Conservation (phyloP, 2,329 filamentous ascomycete species). For the Phoma sp. region DNA sequence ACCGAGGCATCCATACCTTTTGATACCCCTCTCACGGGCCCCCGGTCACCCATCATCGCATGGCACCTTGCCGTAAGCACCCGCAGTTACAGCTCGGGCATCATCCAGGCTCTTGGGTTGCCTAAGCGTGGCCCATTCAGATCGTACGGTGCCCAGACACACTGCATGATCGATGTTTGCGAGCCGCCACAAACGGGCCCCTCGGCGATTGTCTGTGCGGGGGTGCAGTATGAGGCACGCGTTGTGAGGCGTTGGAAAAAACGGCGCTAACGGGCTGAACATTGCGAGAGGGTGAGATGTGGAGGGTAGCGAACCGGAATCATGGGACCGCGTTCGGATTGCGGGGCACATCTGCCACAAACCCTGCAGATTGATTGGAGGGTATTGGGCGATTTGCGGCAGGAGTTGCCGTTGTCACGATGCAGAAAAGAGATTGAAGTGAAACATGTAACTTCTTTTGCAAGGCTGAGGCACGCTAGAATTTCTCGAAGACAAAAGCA, state of each 20-base stretch:
- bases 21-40: conserved; percentile 18
- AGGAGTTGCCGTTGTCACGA: conserved; percentile 7
- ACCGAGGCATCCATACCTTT: conserved; percentile 19
- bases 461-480: conserved; percentile 25
- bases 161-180: conserved; percentile 17
- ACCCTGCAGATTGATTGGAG: conserved; percentile 8
- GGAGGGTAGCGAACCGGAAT: conserved; percentile 11
- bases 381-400: background rate
- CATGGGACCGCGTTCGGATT: conserved; percentile 4
- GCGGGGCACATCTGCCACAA: conserved; percentile 6
- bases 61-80: conserved; percentile 22
- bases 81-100: conserved; percentile 15
- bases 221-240: conserved; percentile 9
- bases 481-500: conserved; percentile 25
- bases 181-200: conserved; percentile 12
- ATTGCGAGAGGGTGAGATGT: conserved; percentile 13
- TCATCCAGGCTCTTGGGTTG: conserved; percentile 13
- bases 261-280: conserved; percentile 5
- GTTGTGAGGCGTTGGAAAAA: conserved; percentile 7
- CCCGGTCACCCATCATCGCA: conserved; percentile 23
- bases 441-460: conserved; percentile 14
- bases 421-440: conserved; percentile 15
- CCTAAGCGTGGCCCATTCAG: conserved; percentile 16
- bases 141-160: conserved; percentile 12
- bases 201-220: conserved; percentile 19